Conservation (phyloP, 2,329 filamentous ascomycete genomes). For the Chaetomium sp. region DNA sequence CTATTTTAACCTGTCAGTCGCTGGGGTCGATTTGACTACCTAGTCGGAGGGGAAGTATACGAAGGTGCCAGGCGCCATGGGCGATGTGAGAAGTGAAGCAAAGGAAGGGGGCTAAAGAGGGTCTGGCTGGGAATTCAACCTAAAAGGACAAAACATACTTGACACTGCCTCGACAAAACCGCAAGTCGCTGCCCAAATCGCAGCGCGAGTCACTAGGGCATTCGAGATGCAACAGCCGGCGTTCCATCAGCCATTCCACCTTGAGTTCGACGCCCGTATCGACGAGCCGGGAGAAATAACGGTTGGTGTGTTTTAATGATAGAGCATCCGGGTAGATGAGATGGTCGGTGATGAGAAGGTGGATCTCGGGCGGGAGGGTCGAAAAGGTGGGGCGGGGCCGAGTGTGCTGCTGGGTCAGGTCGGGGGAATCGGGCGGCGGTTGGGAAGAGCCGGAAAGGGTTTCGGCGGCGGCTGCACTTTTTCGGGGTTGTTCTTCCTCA, state of each 20-base stretch:
- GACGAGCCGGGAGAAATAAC: slow-evolving; percentile 57
- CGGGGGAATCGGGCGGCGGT: neutral
- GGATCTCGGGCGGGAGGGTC: slow-evolving; percentile 59
- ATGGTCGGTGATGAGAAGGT: slow-evolving; percentile 52
- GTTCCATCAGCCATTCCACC: slow-evolving; percentile 62
- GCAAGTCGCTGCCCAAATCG: slow-evolving; percentile 52
- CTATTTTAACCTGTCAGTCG: slow-evolving; percentile 27
- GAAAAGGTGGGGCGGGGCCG: slow-evolving; percentile 31
- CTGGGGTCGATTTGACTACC: neutral
- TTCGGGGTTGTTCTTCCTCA: neutral
- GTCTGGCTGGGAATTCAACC: no score
- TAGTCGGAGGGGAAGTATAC: neutral
- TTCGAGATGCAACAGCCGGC: slow-evolving; percentile 56
- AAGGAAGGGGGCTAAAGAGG: neutral
- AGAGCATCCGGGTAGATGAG: slow-evolving; percentile 66
- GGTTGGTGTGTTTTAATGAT: slow-evolving; percentile 60
- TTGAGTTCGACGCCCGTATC: slow-evolving; percentile 61
- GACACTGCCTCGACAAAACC: slow-evolving; percentile 55
- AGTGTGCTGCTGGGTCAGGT: neutral
- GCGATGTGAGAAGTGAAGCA: neutral
- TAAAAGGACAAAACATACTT: slow-evolving; percentile 33
- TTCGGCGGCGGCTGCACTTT: neutral
- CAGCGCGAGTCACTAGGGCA: slow-evolving; percentile 55
- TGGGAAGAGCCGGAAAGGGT: neutral
- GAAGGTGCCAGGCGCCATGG: slow-evolving; percentile 21